A percentile compares a stretch with the other conserved stretches of the same genome.
Evolutionary conservation across 306 rosid genomes (phyloP).

Genomic region (Cercis canadensis): DNA sequence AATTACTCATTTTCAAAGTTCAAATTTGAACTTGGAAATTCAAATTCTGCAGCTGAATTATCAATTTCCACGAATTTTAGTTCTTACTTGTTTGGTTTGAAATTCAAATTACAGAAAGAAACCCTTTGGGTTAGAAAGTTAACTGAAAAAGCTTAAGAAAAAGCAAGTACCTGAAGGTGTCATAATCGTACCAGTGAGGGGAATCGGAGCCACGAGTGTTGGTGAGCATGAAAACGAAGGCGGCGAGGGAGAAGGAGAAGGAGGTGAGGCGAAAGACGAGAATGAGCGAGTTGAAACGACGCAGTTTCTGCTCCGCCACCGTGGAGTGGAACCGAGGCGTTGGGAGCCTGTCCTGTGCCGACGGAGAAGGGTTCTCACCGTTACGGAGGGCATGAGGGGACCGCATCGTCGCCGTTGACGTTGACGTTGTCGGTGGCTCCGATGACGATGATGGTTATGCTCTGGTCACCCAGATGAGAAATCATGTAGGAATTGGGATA

Average conservation of each 20-base stretch:
- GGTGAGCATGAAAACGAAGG: slow-evolving; percentile 90
- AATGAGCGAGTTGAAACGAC: slow-evolving; percentile 81
- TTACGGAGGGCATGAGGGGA: slow-evolving; percentile 70
- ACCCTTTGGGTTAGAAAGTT: too few species aligned
- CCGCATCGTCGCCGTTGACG: slow-evolving; percentile 51
- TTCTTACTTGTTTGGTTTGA: background rate
- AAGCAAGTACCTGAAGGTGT: slow-evolving; percentile 78
- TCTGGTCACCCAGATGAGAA: background rate
- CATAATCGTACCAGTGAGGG: slow-evolving; percentile 86
- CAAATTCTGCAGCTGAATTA: background rate
- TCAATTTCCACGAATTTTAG: background rate
- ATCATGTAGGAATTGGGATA: too few species aligned
- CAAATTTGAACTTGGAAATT: background rate
- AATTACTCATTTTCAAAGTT: slow-evolving; percentile 9
- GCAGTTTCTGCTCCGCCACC: slow-evolving; percentile 82
- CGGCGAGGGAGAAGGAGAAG: slow-evolving; percentile 79
- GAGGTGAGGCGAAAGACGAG: slow-evolving; percentile 77
- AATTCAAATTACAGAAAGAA: too few species aligned
- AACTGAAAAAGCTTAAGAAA: too few species aligned
- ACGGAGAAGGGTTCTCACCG: slow-evolving; percentile 61
- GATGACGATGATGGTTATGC: background rate
- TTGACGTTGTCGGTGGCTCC: background rate
- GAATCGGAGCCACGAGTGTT: slow-evolving; percentile 62
- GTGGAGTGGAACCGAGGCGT: slow-evolving; percentile 82
- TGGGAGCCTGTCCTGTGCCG: slow-evolving; percentile 19